phyloP scores from a whole-genome alignment of 163 green algal species.

The Scenedesmus sp. region DNA sequence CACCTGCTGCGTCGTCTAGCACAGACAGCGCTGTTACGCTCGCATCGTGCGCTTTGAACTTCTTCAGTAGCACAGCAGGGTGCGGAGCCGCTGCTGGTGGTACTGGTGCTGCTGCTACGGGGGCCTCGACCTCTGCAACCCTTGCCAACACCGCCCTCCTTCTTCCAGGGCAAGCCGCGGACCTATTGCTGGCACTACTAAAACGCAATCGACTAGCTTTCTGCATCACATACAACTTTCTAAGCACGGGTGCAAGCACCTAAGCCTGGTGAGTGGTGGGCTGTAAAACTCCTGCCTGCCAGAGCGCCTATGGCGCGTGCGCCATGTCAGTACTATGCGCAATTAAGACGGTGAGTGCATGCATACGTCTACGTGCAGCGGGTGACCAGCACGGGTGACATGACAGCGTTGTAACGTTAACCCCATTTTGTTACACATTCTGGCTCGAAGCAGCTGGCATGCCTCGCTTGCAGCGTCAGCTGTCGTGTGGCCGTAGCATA shows the following conservation, averaged over 20 bases:
- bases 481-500: not conserved
- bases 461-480: not conserved
- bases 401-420: not conserved
- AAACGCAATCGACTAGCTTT: not conserved
- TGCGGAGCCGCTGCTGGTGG: not conserved
- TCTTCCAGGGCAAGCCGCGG: not conserved
- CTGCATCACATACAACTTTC: slow-evolving; percentile 4
- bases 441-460: too few relatives aligned
- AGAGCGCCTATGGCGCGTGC: not conserved
- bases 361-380: not conserved
- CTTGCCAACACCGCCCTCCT: slow-evolving; percentile 4
- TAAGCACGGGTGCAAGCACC: not conserved
- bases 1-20: slow-evolving; percentile 32
- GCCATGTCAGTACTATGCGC: not conserved
- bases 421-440: not conserved
- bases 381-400: not conserved
- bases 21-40: slow-evolving; percentile 28
- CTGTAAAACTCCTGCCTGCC: slow-evolving; percentile 12
- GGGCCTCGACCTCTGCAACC: slow-evolving; percentile 4
- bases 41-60: slow-evolving; percentile 46
- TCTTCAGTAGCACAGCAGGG: slow-evolving; percentile 13
- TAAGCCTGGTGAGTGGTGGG: slow-evolving; percentile 6
- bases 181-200: not conserved
- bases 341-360: not conserved
- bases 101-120: slow-evolving; percentile 18